These are phyloP conservation scores for Capronia americana DNA, from an alignment of 2,329 filamentous ascomycete species.

Conservation along the genomic window DNA sequence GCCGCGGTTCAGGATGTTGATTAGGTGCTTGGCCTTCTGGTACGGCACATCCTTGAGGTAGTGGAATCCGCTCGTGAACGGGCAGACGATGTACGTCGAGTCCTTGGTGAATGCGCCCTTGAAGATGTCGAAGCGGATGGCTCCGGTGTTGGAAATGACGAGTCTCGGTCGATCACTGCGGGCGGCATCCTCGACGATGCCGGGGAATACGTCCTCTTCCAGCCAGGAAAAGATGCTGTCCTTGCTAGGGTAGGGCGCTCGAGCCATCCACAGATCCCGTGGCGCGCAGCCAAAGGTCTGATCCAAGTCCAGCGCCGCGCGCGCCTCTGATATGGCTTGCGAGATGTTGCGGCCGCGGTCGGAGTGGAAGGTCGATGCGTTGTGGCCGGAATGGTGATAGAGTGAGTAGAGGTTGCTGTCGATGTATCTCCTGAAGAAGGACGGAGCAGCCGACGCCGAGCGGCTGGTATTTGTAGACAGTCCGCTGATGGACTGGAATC, in stretches of 20 bases:
- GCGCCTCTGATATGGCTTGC: constrained; percentile 70
- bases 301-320: constrained; percentile 74
- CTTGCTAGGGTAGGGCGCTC: constrained; percentile 73
- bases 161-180: constrained; percentile 69
- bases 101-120: constrained; percentile 89
- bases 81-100: constrained; percentile 82
- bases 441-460: constrained; percentile 49
- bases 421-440: constrained; percentile 82
- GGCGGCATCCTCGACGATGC: constrained; percentile 63
- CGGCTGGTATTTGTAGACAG: constrained; percentile 52
- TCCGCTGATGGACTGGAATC: constrained; percentile 86
- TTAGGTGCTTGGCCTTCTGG: constrained; percentile 71
- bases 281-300: constrained; percentile 82
- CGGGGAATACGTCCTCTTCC: constrained; percentile 74
- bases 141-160: constrained; percentile 85
- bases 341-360: constrained; percentile 75
- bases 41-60: constrained; percentile 84
- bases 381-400: constrained; percentile 77
- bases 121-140: constrained; percentile 94
- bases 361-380: constrained; percentile 76
- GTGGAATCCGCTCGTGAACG: constrained; percentile 80
- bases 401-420: constrained; percentile 91
- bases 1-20: constrained; percentile 64
- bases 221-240: constrained; percentile 85
- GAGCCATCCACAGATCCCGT: constrained; percentile 78